Percentiles rank a stretch among this genome's conserved stretches.
These are phyloP conservation scores for Diaporthe australafricana DNA, from an alignment of 2,329 filamentous ascomycete species.

Conservation along the genomic window DNA sequence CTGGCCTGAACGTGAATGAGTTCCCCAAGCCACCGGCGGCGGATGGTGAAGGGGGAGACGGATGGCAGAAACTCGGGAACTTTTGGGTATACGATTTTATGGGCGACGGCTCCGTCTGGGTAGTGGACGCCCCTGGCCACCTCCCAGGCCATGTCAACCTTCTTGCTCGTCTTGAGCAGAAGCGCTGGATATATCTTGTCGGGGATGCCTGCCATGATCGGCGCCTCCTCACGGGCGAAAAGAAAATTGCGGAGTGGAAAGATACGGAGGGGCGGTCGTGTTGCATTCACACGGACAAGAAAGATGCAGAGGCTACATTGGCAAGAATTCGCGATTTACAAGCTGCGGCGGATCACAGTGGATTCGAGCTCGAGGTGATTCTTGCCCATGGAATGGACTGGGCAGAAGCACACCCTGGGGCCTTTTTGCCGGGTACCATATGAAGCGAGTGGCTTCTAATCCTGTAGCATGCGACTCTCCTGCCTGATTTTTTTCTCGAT, in stretches of 20 bases:
- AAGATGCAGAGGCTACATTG: constrained; percentile 56
- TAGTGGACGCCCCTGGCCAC: constrained; percentile 63
- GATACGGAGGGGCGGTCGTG: constrained; percentile 55
- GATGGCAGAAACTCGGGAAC: constrained; percentile 53
- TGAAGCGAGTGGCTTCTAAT: not conserved
- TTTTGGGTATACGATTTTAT: constrained; percentile 61
- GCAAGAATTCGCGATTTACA: constrained; percentile 51
- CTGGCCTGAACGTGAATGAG: constrained; percentile 52
- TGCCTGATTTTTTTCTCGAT: not conserved
- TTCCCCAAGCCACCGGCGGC: constrained; percentile 49
- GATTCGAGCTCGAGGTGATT: constrained; percentile 57
- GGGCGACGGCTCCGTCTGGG: constrained; percentile 56
- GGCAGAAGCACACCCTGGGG: constrained; percentile 47
- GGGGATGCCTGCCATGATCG: constrained; percentile 67
- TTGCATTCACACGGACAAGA: constrained; percentile 63
- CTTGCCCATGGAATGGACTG: constrained; percentile 63
- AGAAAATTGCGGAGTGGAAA: constrained; percentile 61
- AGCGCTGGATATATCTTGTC: constrained; percentile 60
- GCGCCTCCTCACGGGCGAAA: constrained; percentile 62
- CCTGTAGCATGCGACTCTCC: not conserved
- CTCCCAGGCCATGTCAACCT: constrained; percentile 63
- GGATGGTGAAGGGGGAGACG: not conserved
- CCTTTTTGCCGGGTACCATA: constrained; percentile 28
- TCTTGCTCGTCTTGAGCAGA: constrained; percentile 52
- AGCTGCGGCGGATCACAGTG: constrained; percentile 43